Conservation (phyloP, 805 yeast species). For the Spathaspora sp. region DNA sequence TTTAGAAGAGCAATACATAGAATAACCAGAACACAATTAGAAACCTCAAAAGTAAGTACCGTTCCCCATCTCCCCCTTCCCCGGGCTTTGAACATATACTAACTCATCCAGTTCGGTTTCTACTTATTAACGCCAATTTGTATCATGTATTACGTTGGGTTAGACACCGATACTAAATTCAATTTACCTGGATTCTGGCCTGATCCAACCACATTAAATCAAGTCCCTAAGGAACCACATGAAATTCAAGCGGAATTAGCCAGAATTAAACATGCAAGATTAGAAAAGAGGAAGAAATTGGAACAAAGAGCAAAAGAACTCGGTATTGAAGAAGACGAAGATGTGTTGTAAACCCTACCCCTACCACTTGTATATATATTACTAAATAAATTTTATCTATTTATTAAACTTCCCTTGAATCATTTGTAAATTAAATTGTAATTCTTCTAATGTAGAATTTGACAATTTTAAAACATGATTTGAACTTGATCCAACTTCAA, state of each 20-base stretch:
- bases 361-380: not conserved
- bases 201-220: constrained; percentile 85
- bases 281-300: constrained; percentile 67
- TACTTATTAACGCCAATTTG: constrained; percentile 81
- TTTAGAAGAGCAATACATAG: constrained; percentile 27
- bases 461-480: constrained; percentile 17
- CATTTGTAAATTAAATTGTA: constrained; percentile 18
- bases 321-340: constrained; percentile 46
- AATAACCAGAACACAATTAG: constrained; percentile 41
- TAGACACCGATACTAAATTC: constrained; percentile 83
- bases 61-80: not conserved
- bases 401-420: constrained; percentile 8
- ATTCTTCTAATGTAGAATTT: constrained; percentile 21
- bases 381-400: not conserved
- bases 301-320: constrained; percentile 68
- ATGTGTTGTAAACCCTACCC: not conserved
- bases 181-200: constrained; percentile 97
- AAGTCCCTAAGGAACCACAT: constrained; percentile 88
- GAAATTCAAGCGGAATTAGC: constrained; percentile 91
- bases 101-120: constrained; percentile 62
- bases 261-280: constrained; percentile 72
- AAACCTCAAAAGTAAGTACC: constrained; percentile 40
- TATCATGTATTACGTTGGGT: constrained; percentile 92
- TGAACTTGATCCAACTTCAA: constrained; percentile 13
- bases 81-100: constrained; percentile 5